A percentile compares a stretch with the other conserved stretches of the same genome.
Evolutionary conservation across 2,329 filamentous ascomycete genomes (phyloP).

Genomic region (Magnaporthiopsis rhizophila): DNA sequence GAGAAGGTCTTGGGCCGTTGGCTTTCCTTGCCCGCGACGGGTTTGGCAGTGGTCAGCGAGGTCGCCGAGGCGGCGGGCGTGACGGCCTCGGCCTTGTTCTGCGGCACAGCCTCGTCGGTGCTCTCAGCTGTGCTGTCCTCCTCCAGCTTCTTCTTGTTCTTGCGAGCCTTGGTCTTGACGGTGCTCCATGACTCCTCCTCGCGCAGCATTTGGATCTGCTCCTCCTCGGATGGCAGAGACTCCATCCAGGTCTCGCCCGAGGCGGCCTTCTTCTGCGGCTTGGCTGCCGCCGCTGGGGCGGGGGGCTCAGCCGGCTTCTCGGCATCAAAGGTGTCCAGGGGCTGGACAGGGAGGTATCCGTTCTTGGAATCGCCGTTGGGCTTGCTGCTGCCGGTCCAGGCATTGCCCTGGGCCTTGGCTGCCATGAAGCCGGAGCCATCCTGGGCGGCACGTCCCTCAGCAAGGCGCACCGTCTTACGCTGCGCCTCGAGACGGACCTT

Average conservation of each 20-base stretch:
- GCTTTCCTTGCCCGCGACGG: constrained; percentile 21
- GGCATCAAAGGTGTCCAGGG: constrained; percentile 50
- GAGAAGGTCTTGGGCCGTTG: constrained; percentile 28
- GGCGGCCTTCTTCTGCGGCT: constrained; percentile 18
- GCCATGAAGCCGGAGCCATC: constrained; percentile 61
- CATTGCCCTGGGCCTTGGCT: constrained; percentile 25
- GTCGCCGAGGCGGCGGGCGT: constrained; percentile 16
- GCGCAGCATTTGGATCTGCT: constrained; percentile 51
- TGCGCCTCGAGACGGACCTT: constrained; percentile 74
- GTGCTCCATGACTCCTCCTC: constrained; percentile 51
- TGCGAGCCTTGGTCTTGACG: constrained; percentile 38
- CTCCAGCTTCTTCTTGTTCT: constrained; percentile 32
- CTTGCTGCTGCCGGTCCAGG: constrained; percentile 24
- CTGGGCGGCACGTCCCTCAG: constrained; percentile 75
- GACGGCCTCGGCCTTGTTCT: constrained; percentile 16
- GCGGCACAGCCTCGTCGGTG: constrained; percentile 16
- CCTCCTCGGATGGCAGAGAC: constrained; percentile 51
- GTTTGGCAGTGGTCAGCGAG: constrained; percentile 8
- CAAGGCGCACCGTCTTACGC: constrained; percentile 69
- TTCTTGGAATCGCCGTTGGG: constrained; percentile 27
- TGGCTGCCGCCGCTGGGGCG: constrained; percentile 15
- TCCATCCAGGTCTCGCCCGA: constrained; percentile 39
- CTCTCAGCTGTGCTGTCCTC: constrained; percentile 22
- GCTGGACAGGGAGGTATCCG: constrained; percentile 33
- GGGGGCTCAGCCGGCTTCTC: constrained; percentile 15